phyloP scores from a whole-genome alignment of 495 filamentous ascomycete species.

The Rusavskia elegans region DNA sequence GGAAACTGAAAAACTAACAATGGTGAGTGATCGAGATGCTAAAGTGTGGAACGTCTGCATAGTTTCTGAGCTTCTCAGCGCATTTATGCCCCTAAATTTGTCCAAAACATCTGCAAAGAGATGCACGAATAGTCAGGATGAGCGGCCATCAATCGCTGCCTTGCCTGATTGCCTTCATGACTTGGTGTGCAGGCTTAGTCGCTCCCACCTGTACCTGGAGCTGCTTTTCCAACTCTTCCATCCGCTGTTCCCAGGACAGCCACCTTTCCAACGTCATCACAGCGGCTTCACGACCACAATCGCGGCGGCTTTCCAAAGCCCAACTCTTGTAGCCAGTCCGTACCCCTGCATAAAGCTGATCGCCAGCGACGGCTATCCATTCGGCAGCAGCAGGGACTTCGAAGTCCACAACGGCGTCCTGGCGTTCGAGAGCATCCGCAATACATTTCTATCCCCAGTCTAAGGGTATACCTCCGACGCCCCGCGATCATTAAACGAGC shows the following conservation, averaged over 20 bases:
- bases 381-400: conserved; percentile 1
- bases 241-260: conserved; percentile 1
- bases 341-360: background rate
- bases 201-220: conserved; percentile 6
- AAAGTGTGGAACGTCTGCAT: no score
- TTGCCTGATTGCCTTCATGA: no score
- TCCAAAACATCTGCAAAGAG: no score
- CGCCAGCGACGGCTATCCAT: background rate
- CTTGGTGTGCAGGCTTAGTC: background rate
- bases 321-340: background rate
- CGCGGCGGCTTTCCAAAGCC: background rate
- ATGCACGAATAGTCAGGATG: no score
- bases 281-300: background rate
- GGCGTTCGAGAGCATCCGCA: conserved; percentile 6
- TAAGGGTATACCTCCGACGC: background rate
- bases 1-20: no score
- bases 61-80: no score
- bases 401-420: conserved; percentile 3
- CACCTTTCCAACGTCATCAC: background rate
- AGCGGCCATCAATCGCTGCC: no score
- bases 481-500: background rate
- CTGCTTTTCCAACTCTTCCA: conserved; percentile 16
- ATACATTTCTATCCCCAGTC: conserved; percentile 7
- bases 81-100: no score
- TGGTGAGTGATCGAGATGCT: no score